Percentiles rank a stretch among this genome's conserved stretches.
Evolutionary conservation across 805 yeast species (phyloP).

Genomic region (Candida gorgasii): DNA sequence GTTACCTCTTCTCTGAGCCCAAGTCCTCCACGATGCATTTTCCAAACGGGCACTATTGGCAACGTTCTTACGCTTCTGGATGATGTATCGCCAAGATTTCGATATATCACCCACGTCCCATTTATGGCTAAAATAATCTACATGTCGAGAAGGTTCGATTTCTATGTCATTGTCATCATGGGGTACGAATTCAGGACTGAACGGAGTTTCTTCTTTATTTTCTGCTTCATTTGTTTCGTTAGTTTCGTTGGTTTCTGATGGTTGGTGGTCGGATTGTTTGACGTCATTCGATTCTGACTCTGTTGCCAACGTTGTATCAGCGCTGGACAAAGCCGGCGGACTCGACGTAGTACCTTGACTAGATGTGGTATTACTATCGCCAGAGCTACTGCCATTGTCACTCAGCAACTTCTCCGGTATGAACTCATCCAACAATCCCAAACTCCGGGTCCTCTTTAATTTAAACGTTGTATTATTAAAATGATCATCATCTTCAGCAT

Average conservation of each 20-base stretch:
- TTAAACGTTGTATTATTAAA: conserved; percentile 71
- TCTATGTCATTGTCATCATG: conserved; percentile 84
- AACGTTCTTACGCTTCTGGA: conserved; percentile 75
- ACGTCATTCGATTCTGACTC: neutral
- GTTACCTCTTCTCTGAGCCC: conserved; percentile 79
- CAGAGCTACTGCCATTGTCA: neutral
- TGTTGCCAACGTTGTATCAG: too few relatives aligned
- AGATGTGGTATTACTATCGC: too few relatives aligned
- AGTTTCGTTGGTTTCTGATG: conserved; percentile 1
- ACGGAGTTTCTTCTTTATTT: conserved; percentile 11
- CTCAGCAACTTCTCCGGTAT: conserved; percentile 24
- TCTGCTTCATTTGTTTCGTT: conserved; percentile 7
- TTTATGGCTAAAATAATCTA: conserved; percentile 90
- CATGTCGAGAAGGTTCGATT: conserved; percentile 84
- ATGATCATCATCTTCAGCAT: conserved; percentile 69
- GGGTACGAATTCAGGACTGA: conserved; percentile 45
- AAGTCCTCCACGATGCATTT: conserved; percentile 87
- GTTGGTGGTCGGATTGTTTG: neutral
- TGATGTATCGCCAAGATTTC: conserved; percentile 93
- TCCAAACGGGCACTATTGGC: conserved; percentile 54
- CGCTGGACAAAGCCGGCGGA: neutral
- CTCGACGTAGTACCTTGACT: too few relatives aligned
- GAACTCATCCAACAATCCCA: conserved; percentile 77
- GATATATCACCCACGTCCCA: conserved; percentile 96
- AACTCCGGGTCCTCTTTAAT: conserved; percentile 76